Evolutionary conservation across 2,329 filamentous ascomycete species (phyloP).

Genomic region (Aspergillus quadrilineatus): DNA sequence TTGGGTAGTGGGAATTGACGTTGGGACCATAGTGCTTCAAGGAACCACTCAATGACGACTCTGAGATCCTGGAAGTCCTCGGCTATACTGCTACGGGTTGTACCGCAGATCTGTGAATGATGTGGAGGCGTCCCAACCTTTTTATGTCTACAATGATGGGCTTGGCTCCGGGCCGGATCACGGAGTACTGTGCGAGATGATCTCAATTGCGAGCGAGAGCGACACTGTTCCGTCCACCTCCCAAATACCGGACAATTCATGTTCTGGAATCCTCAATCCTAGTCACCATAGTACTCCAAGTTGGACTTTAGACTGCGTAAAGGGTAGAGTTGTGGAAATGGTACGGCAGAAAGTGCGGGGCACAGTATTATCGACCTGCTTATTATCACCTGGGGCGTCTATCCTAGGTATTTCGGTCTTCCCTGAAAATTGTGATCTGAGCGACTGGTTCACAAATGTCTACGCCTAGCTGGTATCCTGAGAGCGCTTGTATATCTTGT

Average conservation of each 20-base stretch:
- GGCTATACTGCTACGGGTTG: background rate
- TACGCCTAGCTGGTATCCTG: too few relatives aligned
- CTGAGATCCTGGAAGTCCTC: background rate
- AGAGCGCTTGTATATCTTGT: background rate
- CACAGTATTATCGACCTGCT: too few relatives aligned
- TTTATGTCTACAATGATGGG: background rate
- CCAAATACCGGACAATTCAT: background rate
- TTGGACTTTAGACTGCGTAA: too few relatives aligned
- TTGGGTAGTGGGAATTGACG: slow-evolving; percentile 37
- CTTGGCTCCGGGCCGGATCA: background rate
- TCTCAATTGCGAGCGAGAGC: background rate
- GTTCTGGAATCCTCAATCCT: background rate
- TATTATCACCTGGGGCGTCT: too few relatives aligned
- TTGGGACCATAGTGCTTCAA: background rate
- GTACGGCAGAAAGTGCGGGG: too few relatives aligned
- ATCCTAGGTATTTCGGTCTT: too few relatives aligned
- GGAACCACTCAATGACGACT: background rate
- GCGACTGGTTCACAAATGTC: too few relatives aligned
- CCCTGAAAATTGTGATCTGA: too few relatives aligned
- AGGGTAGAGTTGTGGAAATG: too few relatives aligned
- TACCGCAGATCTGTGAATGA: too few relatives aligned
- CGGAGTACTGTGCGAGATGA: slow-evolving; percentile 5
- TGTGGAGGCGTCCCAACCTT: background rate
- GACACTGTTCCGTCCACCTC: background rate
- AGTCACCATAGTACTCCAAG: background rate